phyloP scores from a whole-genome alignment of 805 yeast species.

The Candida nemodendra region DNA sequence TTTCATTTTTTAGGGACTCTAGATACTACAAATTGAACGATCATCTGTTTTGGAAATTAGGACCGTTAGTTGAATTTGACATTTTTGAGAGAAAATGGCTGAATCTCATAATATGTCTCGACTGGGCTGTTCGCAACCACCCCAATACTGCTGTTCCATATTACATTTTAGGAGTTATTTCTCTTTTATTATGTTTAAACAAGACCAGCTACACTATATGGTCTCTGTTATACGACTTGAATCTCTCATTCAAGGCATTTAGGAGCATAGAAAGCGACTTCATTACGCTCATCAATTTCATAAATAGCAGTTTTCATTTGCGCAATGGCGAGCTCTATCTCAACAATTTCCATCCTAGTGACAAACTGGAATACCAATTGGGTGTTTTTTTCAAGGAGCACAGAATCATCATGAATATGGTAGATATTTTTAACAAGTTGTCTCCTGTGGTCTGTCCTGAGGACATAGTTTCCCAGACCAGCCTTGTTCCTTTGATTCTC shows the following conservation, averaged over 20 bases:
- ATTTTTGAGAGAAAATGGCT: constrained; percentile 18
- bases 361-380: constrained; percentile 4
- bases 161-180: constrained; percentile 11
- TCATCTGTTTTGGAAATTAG: constrained; percentile 14
- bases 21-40: constrained; percentile 6
- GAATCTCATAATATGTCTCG: constrained; percentile 10
- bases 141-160: constrained; percentile 5
- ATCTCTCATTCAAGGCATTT: constrained; percentile 10
- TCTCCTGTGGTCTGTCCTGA: constrained; percentile 3
- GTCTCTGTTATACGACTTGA: constrained; percentile 20
- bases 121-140: constrained; percentile 6
- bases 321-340: constrained; percentile 1
- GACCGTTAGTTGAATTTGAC: background rate
- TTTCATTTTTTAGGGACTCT: constrained; percentile 6
- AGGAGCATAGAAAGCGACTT: constrained; percentile 18
- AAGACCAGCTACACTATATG: constrained; percentile 11
- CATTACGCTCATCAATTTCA: constrained; percentile 18
- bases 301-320: constrained; percentile 10
- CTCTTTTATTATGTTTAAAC: constrained; percentile 10
- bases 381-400: constrained; percentile 8
- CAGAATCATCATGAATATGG: constrained; percentile 5
- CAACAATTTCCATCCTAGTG: background rate
- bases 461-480: background rate
- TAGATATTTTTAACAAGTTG: constrained; percentile 6
- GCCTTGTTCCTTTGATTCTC: constrained; percentile 5